A percentile compares a stretch with the other conserved stretches of the same genome.
These are phyloP conservation scores for Tolypocladium endophyticum DNA, from an alignment of 2,329 filamentous ascomycete genomes.

Conservation along the genomic window DNA sequence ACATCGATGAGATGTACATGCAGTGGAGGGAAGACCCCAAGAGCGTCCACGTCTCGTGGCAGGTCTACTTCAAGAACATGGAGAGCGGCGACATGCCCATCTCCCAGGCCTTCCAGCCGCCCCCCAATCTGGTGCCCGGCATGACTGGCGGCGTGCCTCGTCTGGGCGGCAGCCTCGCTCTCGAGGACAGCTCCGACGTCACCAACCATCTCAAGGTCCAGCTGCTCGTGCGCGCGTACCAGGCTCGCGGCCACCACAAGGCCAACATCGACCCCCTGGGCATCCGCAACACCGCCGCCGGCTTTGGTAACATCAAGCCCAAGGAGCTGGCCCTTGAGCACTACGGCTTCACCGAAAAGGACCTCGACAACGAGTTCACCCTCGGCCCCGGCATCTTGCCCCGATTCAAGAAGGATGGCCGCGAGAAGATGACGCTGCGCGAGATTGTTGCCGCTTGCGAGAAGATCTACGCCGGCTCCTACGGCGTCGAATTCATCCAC, in stretches of 20 bases:
- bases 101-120: constrained; percentile 92
- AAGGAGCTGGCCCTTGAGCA: constrained; percentile 89
- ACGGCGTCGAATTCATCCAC: constrained; percentile 97
- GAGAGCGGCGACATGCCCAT: constrained; percentile 96
- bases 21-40: constrained; percentile 90
- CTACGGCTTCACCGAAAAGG: constrained; percentile 91
- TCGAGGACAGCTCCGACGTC: constrained; percentile 66
- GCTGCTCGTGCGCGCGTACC: constrained; percentile 91
- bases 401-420: constrained; percentile 77
- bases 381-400: constrained; percentile 93
- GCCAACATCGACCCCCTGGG: constrained; percentile 93
- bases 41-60: constrained; percentile 96
- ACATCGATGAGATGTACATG: constrained; percentile 99
- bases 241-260: constrained; percentile 96
- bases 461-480: constrained; percentile 93
- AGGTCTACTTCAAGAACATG: constrained; percentile 99
- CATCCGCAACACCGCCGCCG: constrained; percentile 66
- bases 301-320: constrained; percentile 77
- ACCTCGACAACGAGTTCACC: constrained; percentile 83
- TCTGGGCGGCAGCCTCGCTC: constrained; percentile 58
- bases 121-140: constrained; percentile 79
- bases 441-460: constrained; percentile 93
- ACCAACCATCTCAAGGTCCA: constrained; percentile 98
- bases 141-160: constrained; percentile 69
- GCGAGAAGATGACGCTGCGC: constrained; percentile 91